These are phyloP conservation scores for Rubus idaeus DNA, from an alignment of 306 rosid genomes.

Conservation along the genomic window DNA sequence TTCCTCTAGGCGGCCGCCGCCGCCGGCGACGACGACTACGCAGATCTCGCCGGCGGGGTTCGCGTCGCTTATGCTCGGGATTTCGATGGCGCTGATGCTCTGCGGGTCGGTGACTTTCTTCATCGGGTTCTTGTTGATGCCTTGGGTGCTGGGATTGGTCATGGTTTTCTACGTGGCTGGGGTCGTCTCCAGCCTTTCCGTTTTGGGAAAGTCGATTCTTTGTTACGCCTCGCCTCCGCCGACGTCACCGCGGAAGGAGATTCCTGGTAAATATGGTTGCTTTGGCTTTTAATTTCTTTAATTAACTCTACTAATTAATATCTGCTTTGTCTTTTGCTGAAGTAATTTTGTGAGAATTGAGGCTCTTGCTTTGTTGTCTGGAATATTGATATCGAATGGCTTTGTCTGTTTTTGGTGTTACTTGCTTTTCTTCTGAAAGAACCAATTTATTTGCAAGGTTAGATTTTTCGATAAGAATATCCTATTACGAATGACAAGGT, in stretches of 20 bases:
- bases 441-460: not conserved
- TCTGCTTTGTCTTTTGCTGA: not conserved
- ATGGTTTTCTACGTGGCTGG: conserved; percentile 76
- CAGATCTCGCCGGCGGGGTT: conserved; percentile 81
- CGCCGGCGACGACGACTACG: not conserved
- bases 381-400: not conserved
- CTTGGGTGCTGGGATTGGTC: conserved; percentile 81
- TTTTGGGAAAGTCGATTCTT: conserved; percentile 67
- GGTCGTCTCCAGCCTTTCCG: conserved; percentile 56
- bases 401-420: not conserved
- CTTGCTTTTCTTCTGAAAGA: too few species aligned
- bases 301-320: not conserved
- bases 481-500: too few species aligned
- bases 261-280: conserved; percentile 44
- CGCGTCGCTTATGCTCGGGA: conserved; percentile 75
- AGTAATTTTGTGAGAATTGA: not conserved
- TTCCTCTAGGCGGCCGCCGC: conserved; percentile 11
- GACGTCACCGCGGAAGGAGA: conserved; percentile 50
- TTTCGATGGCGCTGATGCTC: conserved; percentile 82
- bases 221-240: conserved; percentile 49
- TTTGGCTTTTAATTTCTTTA: not conserved
- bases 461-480: not conserved
- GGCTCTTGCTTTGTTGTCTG: not conserved
- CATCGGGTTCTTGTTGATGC: conserved; percentile 84
- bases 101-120: conserved; percentile 94